A percentile compares a stretch with the other conserved stretches of the same genome.
Conservation (phyloP, 2,329 filamentous ascomycete genomes). For the Neospermospora avenae region DNA sequence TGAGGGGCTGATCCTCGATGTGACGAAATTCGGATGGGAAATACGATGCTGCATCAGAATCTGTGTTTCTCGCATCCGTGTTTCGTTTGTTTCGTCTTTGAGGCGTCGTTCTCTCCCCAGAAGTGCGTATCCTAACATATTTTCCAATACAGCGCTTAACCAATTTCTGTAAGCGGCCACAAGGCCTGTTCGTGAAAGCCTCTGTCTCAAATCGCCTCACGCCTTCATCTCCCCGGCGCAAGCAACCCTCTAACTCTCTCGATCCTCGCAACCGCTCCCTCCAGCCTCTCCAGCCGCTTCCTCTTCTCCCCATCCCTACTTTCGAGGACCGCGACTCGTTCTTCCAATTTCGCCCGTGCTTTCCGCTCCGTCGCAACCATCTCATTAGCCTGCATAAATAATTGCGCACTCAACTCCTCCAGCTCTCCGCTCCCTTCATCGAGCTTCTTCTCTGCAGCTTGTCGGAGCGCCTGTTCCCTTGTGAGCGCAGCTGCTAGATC, state of each 20-base stretch:
- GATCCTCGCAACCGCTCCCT: slow-evolving; percentile 67
- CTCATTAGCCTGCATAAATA: slow-evolving; percentile 83
- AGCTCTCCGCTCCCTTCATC: slow-evolving; percentile 67
- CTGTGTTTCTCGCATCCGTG: background rate
- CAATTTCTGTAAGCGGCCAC: slow-evolving; percentile 9
- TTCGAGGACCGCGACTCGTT: slow-evolving; percentile 66
- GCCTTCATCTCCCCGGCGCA: slow-evolving; percentile 27
- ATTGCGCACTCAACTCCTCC: slow-evolving; percentile 70
- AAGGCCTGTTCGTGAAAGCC: background rate
- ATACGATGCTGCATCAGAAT: background rate
- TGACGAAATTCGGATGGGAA: slow-evolving; percentile 14
- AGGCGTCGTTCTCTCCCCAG: slow-evolving; percentile 5
- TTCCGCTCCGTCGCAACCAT: slow-evolving; percentile 79
- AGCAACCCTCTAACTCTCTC: slow-evolving; percentile 66
- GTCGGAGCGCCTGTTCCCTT: slow-evolving; percentile 63
- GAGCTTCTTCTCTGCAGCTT: slow-evolving; percentile 66
- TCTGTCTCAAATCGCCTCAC: background rate
- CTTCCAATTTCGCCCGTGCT: slow-evolving; percentile 67
- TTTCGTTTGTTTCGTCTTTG: slow-evolving; percentile 3
- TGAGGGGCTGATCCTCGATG: background rate
- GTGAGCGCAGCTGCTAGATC: slow-evolving; percentile 62
- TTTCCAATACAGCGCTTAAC: slow-evolving; percentile 17
- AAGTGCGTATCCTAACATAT: slow-evolving; percentile 24
- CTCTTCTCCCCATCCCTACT: slow-evolving; percentile 67
- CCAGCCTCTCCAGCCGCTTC: slow-evolving; percentile 64